These are phyloP conservation scores for Schizophyllum amplum DNA, from an alignment of 1,284 basidiomycete genomes.

Conservation along the genomic window DNA sequence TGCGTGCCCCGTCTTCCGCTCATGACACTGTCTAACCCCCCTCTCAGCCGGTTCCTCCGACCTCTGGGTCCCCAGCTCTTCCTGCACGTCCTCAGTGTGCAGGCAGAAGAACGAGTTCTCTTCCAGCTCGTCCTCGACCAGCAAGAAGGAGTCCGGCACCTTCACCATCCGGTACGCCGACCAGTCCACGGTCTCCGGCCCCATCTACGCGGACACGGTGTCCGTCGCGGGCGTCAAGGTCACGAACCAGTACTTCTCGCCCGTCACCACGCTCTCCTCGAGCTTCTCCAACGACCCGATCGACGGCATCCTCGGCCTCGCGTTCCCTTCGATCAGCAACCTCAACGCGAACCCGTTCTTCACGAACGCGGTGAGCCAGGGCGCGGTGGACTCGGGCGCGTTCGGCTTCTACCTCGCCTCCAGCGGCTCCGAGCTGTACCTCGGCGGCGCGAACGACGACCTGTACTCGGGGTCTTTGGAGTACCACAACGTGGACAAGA, in stretches of 20 bases:
- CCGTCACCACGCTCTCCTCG: slow-evolving; percentile 12
- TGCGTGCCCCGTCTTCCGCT: not conserved
- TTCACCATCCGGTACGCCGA: slow-evolving; percentile 11
- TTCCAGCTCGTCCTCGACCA: slow-evolving; percentile 3
- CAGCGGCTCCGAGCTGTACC: slow-evolving; percentile 16
- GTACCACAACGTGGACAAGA: slow-evolving; percentile 22
- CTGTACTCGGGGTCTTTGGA: slow-evolving; percentile 31
- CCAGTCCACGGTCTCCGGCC: slow-evolving; percentile 9
- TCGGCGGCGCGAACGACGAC: slow-evolving; percentile 37
- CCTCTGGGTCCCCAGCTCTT: slow-evolving; percentile 10
- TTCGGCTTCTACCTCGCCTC: slow-evolving; percentile 10
- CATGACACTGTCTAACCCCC: not conserved
- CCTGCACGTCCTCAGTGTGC: slow-evolving; percentile 7
- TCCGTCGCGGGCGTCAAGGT: slow-evolving; percentile 10
- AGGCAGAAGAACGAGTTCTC: slow-evolving; percentile 7
- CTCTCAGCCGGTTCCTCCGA: slow-evolving; percentile 11
- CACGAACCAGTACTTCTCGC: slow-evolving; percentile 9
- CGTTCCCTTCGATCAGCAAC: slow-evolving; percentile 11
- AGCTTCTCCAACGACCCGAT: slow-evolving; percentile 7
- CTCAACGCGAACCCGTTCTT: slow-evolving; percentile 8
- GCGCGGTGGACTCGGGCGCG: not conserved
- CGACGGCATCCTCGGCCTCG: slow-evolving; percentile 14
- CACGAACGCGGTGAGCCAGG: slow-evolving; percentile 4
- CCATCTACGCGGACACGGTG: slow-evolving; percentile 12
- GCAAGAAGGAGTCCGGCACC: not conserved